Percentiles rank a stretch among this genome's conserved stretches.
phyloP scores from a whole-genome alignment of 139 green algal genomes.

The Picochlorum costavermella region DNA sequence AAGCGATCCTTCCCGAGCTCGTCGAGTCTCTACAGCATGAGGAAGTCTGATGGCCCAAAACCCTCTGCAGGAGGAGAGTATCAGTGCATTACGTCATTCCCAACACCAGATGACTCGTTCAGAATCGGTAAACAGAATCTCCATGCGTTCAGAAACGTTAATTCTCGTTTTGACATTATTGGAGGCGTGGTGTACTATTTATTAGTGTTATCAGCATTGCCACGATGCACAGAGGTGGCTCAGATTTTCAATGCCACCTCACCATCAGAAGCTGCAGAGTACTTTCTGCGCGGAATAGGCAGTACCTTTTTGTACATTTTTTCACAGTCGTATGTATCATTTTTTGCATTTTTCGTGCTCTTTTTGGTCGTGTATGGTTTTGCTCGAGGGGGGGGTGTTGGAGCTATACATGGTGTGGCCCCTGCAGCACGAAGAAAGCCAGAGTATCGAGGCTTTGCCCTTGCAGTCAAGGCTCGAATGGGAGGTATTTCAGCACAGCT shows the following conservation, averaged over 20 bases:
- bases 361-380: slow-evolving; percentile 44
- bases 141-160: slow-evolving; percentile 57
- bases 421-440: slow-evolving; percentile 11
- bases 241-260: slow-evolving; percentile 42
- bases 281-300: slow-evolving; percentile 14
- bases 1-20: slow-evolving; percentile 9
- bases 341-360: slow-evolving; percentile 32
- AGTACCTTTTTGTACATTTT: slow-evolving; percentile 39
- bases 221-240: slow-evolving; percentile 45
- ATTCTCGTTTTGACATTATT: slow-evolving; percentile 75
- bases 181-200: slow-evolving; percentile 78
- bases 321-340: slow-evolving; percentile 45
- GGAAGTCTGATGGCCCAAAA: not conserved
- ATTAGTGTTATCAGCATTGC: slow-evolving; percentile 70
- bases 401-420: slow-evolving; percentile 22
- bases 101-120: slow-evolving; percentile 33
- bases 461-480: slow-evolving; percentile 23
- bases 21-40: slow-evolving; percentile 13
- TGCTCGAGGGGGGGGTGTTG: slow-evolving; percentile 46
- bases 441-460: slow-evolving; percentile 12
- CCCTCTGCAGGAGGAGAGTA: slow-evolving; percentile 47
- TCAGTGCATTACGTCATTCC: slow-evolving; percentile 51
- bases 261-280: slow-evolving; percentile 8
- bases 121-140: slow-evolving; percentile 63
- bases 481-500: slow-evolving; percentile 50